phyloP scores from a whole-genome alignment of 164 flowering plant species.

The Protea cynaroides region DNA sequence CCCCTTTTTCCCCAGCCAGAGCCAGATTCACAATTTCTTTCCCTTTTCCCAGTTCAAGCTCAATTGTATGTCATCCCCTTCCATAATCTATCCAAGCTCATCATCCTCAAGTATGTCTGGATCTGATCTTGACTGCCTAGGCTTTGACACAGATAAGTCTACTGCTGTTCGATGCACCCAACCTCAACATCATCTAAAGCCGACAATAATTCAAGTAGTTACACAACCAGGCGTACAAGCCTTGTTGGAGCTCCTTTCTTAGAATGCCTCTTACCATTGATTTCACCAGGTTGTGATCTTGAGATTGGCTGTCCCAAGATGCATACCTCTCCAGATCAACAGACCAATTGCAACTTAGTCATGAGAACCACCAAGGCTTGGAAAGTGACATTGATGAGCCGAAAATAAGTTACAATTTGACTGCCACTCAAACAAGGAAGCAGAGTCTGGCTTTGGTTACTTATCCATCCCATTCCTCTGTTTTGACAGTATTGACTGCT shows the following conservation, averaged over 20 bases:
- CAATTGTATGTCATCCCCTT: conserved; percentile 11
- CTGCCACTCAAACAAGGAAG: conserved; percentile 35
- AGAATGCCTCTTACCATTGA: conserved; percentile 59
- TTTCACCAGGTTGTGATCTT: conserved; percentile 39
- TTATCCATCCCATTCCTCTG: neutral
- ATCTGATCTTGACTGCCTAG: conserved; percentile 30
- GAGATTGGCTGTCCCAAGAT: conserved; percentile 23
- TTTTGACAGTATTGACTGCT: neutral
- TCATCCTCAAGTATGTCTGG: conserved; percentile 14
- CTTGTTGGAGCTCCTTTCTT: conserved; percentile 44
- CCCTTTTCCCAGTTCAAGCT: conserved; percentile 17
- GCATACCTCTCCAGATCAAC: conserved; percentile 6
- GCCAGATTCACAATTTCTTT: conserved; percentile 4
- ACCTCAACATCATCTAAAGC: conserved; percentile 34
- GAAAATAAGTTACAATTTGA: conserved; percentile 47
- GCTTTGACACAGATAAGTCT: conserved; percentile 29
- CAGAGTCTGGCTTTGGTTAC: conserved; percentile 37
- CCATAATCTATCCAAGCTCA: conserved; percentile 8
- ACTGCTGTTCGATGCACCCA: conserved; percentile 36
- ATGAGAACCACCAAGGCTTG: conserved; percentile 54
- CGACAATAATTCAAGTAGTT: conserved; percentile 36
- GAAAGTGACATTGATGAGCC: conserved; percentile 77
- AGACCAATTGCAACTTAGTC: conserved; percentile 11
- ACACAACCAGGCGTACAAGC: conserved; percentile 43
- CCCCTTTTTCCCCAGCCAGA: conserved; percentile 16